Evolutionary conservation across 352 stramenopile species (phyloP).

Genomic region (Phytopythium oedochilum): DNA sequence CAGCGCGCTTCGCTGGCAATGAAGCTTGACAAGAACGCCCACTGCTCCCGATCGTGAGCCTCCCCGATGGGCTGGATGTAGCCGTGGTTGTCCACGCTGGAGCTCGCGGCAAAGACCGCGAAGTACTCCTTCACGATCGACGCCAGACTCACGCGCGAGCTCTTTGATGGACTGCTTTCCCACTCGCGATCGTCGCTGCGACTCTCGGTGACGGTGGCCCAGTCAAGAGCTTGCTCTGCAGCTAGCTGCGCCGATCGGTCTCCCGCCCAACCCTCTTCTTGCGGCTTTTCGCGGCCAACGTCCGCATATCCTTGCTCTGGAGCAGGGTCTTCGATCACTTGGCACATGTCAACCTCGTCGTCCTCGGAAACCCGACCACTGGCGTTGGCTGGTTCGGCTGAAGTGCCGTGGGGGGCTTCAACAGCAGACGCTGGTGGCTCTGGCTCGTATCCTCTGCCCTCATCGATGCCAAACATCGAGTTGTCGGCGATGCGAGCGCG

Average conservation of each 20-base stretch:
- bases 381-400: too few relatives aligned
- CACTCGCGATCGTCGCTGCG: neutral
- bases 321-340: neutral
- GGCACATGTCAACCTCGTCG: too few relatives aligned
- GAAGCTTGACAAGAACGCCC: neutral
- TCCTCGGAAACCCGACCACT: neutral
- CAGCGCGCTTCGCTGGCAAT: neutral
- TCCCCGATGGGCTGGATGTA: neutral
- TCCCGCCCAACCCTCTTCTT: too few relatives aligned
- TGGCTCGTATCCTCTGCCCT: neutral
- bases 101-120: neutral
- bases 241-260: too few relatives aligned
- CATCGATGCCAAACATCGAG: conserved; percentile 14
- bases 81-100: conserved; percentile 4
- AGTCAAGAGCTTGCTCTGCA: too few relatives aligned
- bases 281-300: neutral
- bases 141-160: neutral
- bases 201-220: neutral
- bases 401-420: too few relatives aligned
- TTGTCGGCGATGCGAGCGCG: conserved; percentile 30
- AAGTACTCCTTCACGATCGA: conserved; percentile 4
- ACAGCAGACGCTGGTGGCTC: neutral
- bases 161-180: neutral
- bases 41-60: neutral
- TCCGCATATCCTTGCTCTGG: neutral